Percentiles rank a stretch among this genome's conserved stretches.
Conservation (phyloP, 2,329 filamentous ascomycete genomes). For the Fusarium succisae region DNA sequence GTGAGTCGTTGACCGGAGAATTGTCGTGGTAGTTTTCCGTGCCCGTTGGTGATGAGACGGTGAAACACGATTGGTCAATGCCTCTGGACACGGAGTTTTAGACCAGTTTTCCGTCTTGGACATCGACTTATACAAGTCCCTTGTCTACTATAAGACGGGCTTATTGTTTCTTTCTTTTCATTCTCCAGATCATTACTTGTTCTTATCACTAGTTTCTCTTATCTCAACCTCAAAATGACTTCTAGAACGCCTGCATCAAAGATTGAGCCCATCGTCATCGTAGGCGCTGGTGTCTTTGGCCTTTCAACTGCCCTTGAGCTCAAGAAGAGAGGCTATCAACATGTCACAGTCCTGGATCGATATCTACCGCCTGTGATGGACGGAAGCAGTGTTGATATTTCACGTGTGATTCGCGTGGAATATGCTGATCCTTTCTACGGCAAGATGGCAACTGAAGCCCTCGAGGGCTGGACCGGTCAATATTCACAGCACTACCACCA, state of each 20-base stretch:
- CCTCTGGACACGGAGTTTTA: slow-evolving; percentile 13
- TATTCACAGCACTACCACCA: slow-evolving; percentile 45
- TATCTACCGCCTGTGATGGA: slow-evolving; percentile 49
- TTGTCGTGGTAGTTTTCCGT: slow-evolving; percentile 18
- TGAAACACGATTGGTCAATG: slow-evolving; percentile 31
- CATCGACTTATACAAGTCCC: not conserved
- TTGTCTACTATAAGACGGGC: not conserved
- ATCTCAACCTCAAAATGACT: slow-evolving; percentile 12
- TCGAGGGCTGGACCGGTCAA: slow-evolving; percentile 39
- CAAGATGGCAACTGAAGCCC: slow-evolving; percentile 58
- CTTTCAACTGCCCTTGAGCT: slow-evolving; percentile 61
- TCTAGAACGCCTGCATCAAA: slow-evolving; percentile 32
- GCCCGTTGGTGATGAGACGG: not conserved
- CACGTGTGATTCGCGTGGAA: slow-evolving; percentile 59
- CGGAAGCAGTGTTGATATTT: slow-evolving; percentile 53
- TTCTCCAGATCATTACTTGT: not conserved
- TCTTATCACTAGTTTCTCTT: too few relatives aligned
- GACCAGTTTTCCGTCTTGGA: slow-evolving; percentile 5
- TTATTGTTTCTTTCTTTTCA: not conserved
- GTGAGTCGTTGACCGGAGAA: not conserved
- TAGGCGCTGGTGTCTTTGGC: slow-evolving; percentile 61
- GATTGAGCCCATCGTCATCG: slow-evolving; percentile 45
- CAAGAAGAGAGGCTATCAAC: slow-evolving; percentile 52
- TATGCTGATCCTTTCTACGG: slow-evolving; percentile 73
- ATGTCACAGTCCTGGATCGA: slow-evolving; percentile 59